Base-by-base conservation (phyloP, 2,329 filamentous ascomycete genomes). In the Epicoccum sorghinum region DNA sequence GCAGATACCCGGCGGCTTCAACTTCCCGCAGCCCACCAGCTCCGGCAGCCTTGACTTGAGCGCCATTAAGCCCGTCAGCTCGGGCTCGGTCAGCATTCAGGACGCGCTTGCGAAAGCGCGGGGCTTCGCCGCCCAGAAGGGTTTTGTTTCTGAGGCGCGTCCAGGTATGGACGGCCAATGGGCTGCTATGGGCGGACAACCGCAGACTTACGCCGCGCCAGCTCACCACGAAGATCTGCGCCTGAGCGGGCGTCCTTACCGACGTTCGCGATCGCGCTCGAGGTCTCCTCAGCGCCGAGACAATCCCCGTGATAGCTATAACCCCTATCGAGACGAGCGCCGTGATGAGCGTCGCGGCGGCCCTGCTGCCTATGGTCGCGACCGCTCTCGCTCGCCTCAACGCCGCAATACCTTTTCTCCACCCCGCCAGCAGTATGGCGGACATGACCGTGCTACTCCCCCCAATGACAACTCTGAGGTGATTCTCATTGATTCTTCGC, bases 21-120 rank as follows among this genome's bases (percentile, higher is more conserved):
- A 75, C 27, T 77, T 89, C 27, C 89, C 89, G 3, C 86, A 87
- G 62, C 89, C 90, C 2, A 85, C 88, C 5, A 83, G 83, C 51
- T 89, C 89, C 55, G 91, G 91, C 45, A 92, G 85, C 64, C 80
- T 96, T 59, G 91, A 96, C 70, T 77, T 96, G 47, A 93, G 88
- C 75, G 83, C 85, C 50, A 90, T 95, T 70, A 89, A 89, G 67
- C 91, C 91, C 4, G 83, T 89, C 50, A 91, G 84, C 71, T 90
- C 89, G 27, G 91, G 91, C 54, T 91, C 89, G 18, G 88, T 96
- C 65, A 93, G 88, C 74, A 88, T 96, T 60, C 85, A 89, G 54
- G 91, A 96, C 73, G 89, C 91, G 43, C 88, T 96, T 65, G 90
- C 91, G 35, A 91, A 92, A 72, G 91, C 91, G 41, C 89, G 90